Evolutionary conservation across 192 early-diverging fungal species (phyloP).

Genomic region (Chytriomyces confervae): DNA sequence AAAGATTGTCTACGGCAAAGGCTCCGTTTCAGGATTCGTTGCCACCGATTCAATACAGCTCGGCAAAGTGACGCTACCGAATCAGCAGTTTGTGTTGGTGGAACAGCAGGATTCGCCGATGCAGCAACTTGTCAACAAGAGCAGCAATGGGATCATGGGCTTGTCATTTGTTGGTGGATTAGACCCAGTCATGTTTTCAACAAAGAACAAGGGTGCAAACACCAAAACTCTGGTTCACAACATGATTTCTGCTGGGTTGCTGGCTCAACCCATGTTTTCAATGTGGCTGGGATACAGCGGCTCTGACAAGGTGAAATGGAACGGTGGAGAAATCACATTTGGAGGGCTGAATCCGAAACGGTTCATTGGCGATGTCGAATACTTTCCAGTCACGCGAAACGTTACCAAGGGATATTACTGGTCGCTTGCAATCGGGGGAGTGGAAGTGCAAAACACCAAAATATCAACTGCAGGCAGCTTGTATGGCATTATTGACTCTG

Average conservation of each 20-base stretch:
- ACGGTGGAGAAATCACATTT: neutral
- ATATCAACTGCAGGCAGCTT: neutral
- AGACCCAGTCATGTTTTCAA: neutral
- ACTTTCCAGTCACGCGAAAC: neutral
- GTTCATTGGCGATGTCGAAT: neutral
- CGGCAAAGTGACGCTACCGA: neutral
- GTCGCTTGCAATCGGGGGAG: neutral
- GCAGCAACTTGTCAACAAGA: constrained; percentile 7
- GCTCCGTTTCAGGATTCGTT: constrained; percentile 2
- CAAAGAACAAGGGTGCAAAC: neutral
- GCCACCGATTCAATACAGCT: neutral
- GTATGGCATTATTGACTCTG: constrained; percentile 5
- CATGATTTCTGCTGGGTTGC: neutral
- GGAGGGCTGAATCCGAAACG: constrained; percentile 14
- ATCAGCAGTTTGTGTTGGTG: constrained; percentile 16
- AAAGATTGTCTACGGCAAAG: constrained; percentile 27
- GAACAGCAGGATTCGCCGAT: neutral
- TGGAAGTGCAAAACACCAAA: neutral
- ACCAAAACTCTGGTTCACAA: neutral
- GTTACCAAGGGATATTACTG: constrained; percentile 9
- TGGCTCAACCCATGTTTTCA: constrained; percentile 8
- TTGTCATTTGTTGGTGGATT: constrained; percentile 5
- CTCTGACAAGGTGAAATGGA: neutral
- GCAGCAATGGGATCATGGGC: constrained; percentile 15
- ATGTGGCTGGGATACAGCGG: neutral